Base-by-base conservation (phyloP, 176 grass and related monocot species). In the Zoysia japonica region DNA sequence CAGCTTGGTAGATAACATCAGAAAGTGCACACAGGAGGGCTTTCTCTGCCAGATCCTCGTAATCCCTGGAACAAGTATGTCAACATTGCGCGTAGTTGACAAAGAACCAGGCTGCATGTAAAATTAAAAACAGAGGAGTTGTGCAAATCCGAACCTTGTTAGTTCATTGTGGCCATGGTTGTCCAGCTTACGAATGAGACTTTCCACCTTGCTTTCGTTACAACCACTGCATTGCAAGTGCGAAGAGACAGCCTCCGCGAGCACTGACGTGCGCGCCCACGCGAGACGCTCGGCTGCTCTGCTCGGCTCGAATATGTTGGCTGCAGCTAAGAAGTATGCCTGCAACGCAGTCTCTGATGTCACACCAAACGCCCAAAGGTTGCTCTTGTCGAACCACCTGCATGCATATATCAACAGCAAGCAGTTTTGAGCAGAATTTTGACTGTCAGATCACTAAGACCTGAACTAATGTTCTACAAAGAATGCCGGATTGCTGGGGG, bases 281-380 rank as follows among this genome's bases (percentile, higher is more conserved):
- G 10, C 86, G 0, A 91, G 60, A 8, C 88, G 64, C 70, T 93
- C 88, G 0, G 15, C 46, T 16, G 70, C 76, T 42, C 88, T 68
- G 17, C 71, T 47, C 2, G 88, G 74, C 11, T 93, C 93, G 28
- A 87, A 97, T 67, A 91, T 78, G 47, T 45, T 78, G 1, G 86
- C 83, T 1, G 80, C 53, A 4, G 90, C 93, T 13, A 93, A 47
- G 77, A 97, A 97, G 70, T 81, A 91, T 1, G 69, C 80, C 52
- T 35, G 70, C 65, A 93, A 39, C 0, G 65, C 37, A 19, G 65
- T 74, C 14, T 68, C 20, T 2, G 5, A 8, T 3, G 65, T 78
- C 9, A 87, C 74, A 0, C 73, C 80, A 2, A 68, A 60, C 43
- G 4, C 37, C 6, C 40, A 45, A 0, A 91, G 78, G 8, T 46